Evolutionary conservation across 2,329 filamentous ascomycete genomes (phyloP), one percentile per base, ranked within the genome.

Genomic region (Hypoxylon sp.): DNA sequence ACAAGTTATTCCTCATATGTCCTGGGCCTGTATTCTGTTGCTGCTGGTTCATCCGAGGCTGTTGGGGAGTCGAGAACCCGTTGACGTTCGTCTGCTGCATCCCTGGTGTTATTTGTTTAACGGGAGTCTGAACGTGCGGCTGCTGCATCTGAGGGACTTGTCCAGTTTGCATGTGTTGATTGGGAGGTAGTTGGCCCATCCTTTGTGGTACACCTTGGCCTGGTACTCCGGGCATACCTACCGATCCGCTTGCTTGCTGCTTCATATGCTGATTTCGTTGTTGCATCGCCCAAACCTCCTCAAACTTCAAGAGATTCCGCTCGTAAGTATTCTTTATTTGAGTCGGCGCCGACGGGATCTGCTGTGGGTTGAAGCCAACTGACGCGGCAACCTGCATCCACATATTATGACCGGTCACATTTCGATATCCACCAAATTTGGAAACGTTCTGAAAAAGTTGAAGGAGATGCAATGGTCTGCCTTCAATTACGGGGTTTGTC

Each of bases 401-500:
- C 63, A 86, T 84, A 69, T 93, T 92, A 23, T 84, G 83, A 23
- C 87, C 85, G 0, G 89, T 90, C 2, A 97, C 89, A 66, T 86
- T 88, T 72, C 91, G 92, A 61, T 91, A 96, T 4, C 94, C 94
- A 23, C 92, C 93, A 71, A 87, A 85, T 73, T 92, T 94, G 72
- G 90, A 87, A 1, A 97, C 92, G 0, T 88, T 84, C 67, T 91
- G 88, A 78, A 97, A 98, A 2, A 98, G 83, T 67, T 90, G 87
- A 75, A 93, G 87, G 11, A 98, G 81, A 73, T 91, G 91, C 38
- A 98, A 84, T 0, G 87, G 87, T 10, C 93, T 89, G 58, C 93
- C 92, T 58, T 88, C 90, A 23, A 97, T 87, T 21, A 88, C 82
- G 0, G 94, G 94, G 68, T 90, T 91, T 0, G 87, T 82, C 50